A percentile compares a stretch with the other conserved stretches of the same genome.
These are phyloP conservation scores for Takashimella tepidaria DNA, from an alignment of 1,284 basidiomycete genomes.

Conservation along the genomic window DNA sequence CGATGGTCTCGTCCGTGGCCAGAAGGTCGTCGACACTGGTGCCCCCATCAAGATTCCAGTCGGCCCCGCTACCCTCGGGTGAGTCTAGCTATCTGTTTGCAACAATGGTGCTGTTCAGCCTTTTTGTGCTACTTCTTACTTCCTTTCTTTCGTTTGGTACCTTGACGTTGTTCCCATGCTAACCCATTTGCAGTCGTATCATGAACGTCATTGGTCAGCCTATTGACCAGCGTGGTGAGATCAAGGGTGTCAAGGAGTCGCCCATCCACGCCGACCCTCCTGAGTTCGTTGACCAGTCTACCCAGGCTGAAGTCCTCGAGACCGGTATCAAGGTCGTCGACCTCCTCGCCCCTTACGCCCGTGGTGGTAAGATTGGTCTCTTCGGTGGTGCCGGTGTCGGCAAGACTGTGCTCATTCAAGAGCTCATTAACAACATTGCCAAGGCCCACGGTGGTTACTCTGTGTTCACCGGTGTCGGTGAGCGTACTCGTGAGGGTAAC, in stretches of 20 bases:
- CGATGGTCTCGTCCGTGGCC: constrained; percentile 98
- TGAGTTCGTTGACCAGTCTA: constrained; percentile 95
- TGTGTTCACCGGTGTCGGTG: constrained; percentile 95
- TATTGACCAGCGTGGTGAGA: constrained; percentile 98
- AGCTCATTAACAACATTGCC: constrained; percentile 99
- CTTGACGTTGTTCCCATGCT: too few relatives aligned
- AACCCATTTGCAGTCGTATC: constrained; percentile 60
- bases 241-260: constrained; percentile 81
- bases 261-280: constrained; percentile 98
- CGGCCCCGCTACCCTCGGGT: constrained; percentile 81
- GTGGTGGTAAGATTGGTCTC: constrained; percentile 99
- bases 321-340: constrained; percentile 99
- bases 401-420: constrained; percentile 94
- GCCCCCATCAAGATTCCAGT: constrained; percentile 95
- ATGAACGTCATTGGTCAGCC: constrained; percentile 99
- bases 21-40: constrained; percentile 94
- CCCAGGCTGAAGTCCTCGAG: constrained; percentile 95
- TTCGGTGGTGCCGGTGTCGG: constrained; percentile 99
- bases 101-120: neutral
- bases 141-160: neutral
- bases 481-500: constrained; percentile 99
- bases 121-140: neutral
- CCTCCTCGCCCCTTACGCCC: constrained; percentile 96
- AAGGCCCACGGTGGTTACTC: constrained; percentile 99
- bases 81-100: constrained; percentile 8